Conservation (phyloP, 2,329 filamentous ascomycete genomes). For the Phaeosphaeria sp. region DNA sequence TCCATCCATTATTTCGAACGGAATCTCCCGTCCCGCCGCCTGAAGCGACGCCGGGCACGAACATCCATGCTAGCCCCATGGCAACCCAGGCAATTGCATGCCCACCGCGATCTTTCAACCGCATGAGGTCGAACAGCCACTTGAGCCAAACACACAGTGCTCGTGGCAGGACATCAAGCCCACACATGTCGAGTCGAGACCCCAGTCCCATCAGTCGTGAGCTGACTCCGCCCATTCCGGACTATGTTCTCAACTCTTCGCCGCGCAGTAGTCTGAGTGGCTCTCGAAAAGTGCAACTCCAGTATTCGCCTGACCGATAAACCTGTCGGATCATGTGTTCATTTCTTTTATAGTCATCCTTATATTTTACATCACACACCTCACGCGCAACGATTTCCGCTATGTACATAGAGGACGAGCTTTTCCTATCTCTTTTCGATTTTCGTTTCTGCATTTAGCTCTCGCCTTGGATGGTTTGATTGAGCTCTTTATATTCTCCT, state of each 20-base stretch:
- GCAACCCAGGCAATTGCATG: conserved; percentile 67
- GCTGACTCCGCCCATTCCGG: conserved; percentile 52
- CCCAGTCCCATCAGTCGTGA: conserved; percentile 45
- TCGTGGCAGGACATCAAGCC: conserved; percentile 30
- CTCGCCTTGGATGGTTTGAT: conserved; percentile 24
- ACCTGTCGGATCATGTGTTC: neutral
- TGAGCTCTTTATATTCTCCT: conserved; percentile 12
- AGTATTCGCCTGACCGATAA: conserved; percentile 29
- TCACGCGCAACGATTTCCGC: conserved; percentile 16
- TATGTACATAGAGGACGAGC: conserved; percentile 3
- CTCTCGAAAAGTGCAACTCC: conserved; percentile 37
- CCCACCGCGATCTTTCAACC: conserved; percentile 43
- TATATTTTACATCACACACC: conserved; percentile 1
- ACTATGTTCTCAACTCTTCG: conserved; percentile 52
- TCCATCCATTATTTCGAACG: conserved; percentile 79
- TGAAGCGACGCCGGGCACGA: conserved; percentile 69
- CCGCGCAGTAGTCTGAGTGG: conserved; percentile 47
- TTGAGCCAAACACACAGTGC: conserved; percentile 34
- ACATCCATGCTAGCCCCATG: conserved; percentile 73
- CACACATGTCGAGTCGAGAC: conserved; percentile 31
- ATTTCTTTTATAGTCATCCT: neutral
- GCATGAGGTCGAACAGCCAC: conserved; percentile 46
- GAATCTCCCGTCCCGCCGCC: conserved; percentile 74
- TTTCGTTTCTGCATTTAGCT: conserved; percentile 14
- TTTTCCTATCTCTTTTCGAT: conserved; percentile 3